These are phyloP conservation scores for Aquilaria malaccensis DNA, from an alignment of 345 rosid genomes.

Conservation along the genomic window DNA sequence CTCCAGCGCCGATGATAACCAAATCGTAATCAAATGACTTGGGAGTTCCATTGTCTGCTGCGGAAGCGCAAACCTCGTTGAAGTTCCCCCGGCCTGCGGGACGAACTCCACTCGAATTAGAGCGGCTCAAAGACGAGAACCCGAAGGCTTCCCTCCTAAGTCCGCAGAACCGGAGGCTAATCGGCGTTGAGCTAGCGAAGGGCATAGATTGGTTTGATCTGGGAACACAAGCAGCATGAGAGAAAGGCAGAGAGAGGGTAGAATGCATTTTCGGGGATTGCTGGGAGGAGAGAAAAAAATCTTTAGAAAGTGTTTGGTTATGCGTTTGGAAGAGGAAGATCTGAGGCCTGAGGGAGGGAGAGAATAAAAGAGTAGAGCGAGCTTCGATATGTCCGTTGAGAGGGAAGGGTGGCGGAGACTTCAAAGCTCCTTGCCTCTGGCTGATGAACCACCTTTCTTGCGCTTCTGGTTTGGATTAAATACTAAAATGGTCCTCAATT, in stretches of 20 bases:
- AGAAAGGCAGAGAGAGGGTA: constrained; percentile 38
- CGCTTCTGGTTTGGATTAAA: not conserved
- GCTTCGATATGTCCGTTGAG: constrained; percentile 39
- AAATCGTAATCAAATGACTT: constrained; percentile 85
- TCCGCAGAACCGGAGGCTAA: constrained; percentile 74
- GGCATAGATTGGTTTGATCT: constrained; percentile 28
- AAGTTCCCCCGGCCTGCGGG: constrained; percentile 11
- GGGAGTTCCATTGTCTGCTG: constrained; percentile 48
- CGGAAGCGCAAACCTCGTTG: constrained; percentile 31
- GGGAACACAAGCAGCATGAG: constrained; percentile 29
- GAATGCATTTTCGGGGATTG: constrained; percentile 47
- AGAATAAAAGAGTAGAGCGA: not conserved
- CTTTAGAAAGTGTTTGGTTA: not conserved
- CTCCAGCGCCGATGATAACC: constrained; percentile 94
- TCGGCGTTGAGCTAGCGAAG: constrained; percentile 25
- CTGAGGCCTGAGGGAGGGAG: constrained; percentile 19
- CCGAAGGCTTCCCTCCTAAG: constrained; percentile 60
- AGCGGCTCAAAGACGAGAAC: constrained; percentile 16
- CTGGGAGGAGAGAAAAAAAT: not conserved
- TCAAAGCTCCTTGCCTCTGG: constrained; percentile 27
- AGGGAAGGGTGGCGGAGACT: constrained; percentile 41
- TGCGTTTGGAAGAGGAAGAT: not conserved
- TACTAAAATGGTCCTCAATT: no score
- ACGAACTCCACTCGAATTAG: constrained; percentile 14
- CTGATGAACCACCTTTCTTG: constrained; percentile 39